phyloP scores from a whole-genome alignment of 2,329 filamentous ascomycete species.

The Cadophora malorum region DNA sequence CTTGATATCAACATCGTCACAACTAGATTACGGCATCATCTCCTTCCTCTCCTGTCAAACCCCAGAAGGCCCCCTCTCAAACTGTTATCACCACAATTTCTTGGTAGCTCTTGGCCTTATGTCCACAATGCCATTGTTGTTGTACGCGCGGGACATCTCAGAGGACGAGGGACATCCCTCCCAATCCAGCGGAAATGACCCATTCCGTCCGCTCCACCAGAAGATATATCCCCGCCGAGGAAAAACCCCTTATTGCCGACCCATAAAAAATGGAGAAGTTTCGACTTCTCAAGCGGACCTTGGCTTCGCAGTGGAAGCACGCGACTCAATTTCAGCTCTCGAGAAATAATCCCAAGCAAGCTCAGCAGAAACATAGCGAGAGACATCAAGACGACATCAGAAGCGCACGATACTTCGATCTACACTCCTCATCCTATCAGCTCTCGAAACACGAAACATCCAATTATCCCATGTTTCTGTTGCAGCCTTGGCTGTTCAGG shows the following conservation, averaged over 20 bases:
- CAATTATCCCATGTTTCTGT: background rate
- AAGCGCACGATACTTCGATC: background rate
- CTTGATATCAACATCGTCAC: constrained; percentile 1
- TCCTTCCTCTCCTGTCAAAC: constrained; percentile 8
- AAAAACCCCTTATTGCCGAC: background rate
- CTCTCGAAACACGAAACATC: background rate
- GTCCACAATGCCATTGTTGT: background rate
- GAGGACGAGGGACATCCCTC: constrained; percentile 2
- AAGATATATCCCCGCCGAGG: background rate
- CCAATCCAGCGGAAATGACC: constrained; percentile 7
- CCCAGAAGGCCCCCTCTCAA: background rate
- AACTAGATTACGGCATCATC: background rate
- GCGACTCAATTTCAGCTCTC: background rate
- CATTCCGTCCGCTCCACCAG: background rate
- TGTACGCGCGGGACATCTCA: background rate
- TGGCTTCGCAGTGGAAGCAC: background rate
- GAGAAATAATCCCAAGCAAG: background rate
- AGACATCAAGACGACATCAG: background rate
- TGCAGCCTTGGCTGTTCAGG: constrained; percentile 1
- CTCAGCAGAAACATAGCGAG: background rate
- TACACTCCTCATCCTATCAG: constrained; percentile 3
- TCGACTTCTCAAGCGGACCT: background rate
- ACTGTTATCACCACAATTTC: background rate
- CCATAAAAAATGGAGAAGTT: background rate
- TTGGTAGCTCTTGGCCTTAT: constrained; percentile 1